Conservation (phyloP, 495 filamentous ascomycete genomes). For the Letharia lupina region DNA sequence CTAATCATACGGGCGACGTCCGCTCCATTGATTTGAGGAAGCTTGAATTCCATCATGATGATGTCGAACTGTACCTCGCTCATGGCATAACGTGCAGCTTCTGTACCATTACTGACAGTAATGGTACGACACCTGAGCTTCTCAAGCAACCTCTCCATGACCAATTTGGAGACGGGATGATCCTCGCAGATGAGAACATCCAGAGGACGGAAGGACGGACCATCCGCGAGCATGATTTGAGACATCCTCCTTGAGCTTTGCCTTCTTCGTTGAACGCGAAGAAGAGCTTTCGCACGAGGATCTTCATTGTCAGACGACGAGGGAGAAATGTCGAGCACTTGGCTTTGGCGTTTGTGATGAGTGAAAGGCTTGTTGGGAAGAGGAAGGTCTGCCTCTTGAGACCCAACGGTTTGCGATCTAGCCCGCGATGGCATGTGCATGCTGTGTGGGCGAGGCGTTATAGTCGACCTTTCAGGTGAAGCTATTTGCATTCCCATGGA, state of each 20-base stretch:
- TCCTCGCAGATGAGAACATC: constrained; percentile 97
- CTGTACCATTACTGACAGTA: constrained; percentile 74
- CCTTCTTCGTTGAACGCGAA: constrained; percentile 86
- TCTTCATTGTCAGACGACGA: constrained; percentile 98
- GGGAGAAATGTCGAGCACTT: constrained; percentile 91
- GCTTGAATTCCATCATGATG: constrained; percentile 93
- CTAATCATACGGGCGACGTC: constrained; percentile 96
- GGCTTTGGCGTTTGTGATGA: constrained; percentile 85
- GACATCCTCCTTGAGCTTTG: constrained; percentile 90
- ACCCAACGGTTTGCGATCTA: constrained; percentile 87
- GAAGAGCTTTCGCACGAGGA: constrained; percentile 75
- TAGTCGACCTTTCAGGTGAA: constrained; percentile 44
- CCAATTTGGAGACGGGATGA: constrained; percentile 91
- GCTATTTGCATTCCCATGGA: constrained; percentile 37
- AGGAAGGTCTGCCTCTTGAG: constrained; percentile 70
- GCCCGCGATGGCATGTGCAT: constrained; percentile 47
- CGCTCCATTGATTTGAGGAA: constrained; percentile 87
- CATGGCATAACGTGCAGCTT: constrained; percentile 85
- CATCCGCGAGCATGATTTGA: constrained; percentile 71
- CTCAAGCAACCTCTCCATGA: constrained; percentile 94
- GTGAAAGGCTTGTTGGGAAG: constrained; percentile 53
- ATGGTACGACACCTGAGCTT: constrained; percentile 95
- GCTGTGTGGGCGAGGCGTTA: constrained; percentile 38
- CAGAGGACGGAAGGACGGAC: constrained; percentile 79
- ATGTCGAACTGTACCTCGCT: constrained; percentile 91